Conservation (phyloP, 1,284 basidiomycete genomes). For the Rhodotorula sp. region DNA sequence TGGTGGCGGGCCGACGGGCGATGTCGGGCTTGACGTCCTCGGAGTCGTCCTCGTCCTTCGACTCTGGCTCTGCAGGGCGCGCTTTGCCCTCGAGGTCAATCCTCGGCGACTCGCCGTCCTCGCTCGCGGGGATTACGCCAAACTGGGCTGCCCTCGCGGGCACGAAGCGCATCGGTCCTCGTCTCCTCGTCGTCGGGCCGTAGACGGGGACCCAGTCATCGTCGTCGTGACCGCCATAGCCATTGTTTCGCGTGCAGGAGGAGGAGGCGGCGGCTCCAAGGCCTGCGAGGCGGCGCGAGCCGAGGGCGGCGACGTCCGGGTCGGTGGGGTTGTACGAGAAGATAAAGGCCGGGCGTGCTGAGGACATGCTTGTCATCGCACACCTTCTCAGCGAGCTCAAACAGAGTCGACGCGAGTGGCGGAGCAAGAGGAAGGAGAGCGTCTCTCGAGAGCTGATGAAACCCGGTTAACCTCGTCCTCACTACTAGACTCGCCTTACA, state of each 20-base stretch:
- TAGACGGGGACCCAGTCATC: conserved; percentile 30
- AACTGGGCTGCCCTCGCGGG: conserved; percentile 4
- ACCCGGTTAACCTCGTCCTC: too few relatives aligned
- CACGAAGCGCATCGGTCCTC: conserved; percentile 28
- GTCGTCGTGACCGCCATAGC: neutral
- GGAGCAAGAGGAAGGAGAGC: neutral
- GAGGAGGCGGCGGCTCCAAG: too few relatives aligned
- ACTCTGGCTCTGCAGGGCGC: neutral
- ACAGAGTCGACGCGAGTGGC: neutral
- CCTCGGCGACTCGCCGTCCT: neutral
- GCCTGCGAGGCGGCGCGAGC: too few relatives aligned
- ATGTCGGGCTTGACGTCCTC: neutral
- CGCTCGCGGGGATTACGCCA: neutral
- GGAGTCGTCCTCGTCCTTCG: neutral
- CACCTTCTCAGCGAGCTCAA: neutral
- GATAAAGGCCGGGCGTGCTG: conserved; percentile 2
- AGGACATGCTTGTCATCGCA: neutral
- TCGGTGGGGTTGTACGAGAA: conserved; percentile 23
- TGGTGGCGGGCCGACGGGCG: neutral
- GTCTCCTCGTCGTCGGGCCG: conserved; percentile 27
- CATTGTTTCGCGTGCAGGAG: neutral
- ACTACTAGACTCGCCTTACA: too few relatives aligned
- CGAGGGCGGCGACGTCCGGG: conserved; percentile 8
- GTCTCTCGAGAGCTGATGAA: neutral
- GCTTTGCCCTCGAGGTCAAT: conserved; percentile 12